Conservation (phyloP, 805 yeast genomes). For the Kuraishia piskuri region DNA sequence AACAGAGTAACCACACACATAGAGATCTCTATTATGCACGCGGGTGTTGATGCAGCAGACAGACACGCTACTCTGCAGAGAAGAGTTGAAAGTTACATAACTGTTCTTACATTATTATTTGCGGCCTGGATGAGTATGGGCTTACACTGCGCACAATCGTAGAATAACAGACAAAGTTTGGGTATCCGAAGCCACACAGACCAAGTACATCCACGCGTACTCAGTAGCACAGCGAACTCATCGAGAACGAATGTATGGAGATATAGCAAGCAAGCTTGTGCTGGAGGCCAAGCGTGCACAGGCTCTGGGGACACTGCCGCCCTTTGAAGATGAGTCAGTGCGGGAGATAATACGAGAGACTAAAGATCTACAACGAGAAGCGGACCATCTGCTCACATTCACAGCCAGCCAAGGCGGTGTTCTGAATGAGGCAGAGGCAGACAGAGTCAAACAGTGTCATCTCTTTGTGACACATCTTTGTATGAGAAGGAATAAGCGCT, state of each 20-base stretch:
- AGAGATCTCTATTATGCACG: no score
- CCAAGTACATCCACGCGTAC: no score
- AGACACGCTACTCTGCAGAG: no score
- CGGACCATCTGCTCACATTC: slow-evolving; percentile 32
- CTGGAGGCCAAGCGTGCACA: slow-evolving; percentile 77
- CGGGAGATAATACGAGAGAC: slow-evolving; percentile 67
- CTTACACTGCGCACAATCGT: no score
- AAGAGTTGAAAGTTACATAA: no score
- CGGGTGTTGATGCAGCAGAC: no score
- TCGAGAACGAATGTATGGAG: slow-evolving; percentile 99
- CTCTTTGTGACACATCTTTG: slow-evolving; percentile 63
- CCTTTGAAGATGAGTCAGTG: slow-evolving; percentile 65
- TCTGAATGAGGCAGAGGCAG: slow-evolving; percentile 20
- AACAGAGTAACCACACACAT: no score
- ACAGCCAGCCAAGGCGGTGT: slow-evolving; percentile 9
- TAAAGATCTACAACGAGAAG: slow-evolving; percentile 48
- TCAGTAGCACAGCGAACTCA: no score
- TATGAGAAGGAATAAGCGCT: slow-evolving; percentile 83
- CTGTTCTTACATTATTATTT: no score
- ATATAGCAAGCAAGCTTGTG: slow-evolving; percentile 72
- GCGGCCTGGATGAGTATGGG: no score
- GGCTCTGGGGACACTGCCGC: slow-evolving; percentile 55
- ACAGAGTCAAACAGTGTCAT: slow-evolving; percentile 50
- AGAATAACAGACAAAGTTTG: no score
- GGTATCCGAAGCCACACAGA: no score